Conservation (phyloP, 805 yeast species). For the Kodamaea jinghongensis region DNA sequence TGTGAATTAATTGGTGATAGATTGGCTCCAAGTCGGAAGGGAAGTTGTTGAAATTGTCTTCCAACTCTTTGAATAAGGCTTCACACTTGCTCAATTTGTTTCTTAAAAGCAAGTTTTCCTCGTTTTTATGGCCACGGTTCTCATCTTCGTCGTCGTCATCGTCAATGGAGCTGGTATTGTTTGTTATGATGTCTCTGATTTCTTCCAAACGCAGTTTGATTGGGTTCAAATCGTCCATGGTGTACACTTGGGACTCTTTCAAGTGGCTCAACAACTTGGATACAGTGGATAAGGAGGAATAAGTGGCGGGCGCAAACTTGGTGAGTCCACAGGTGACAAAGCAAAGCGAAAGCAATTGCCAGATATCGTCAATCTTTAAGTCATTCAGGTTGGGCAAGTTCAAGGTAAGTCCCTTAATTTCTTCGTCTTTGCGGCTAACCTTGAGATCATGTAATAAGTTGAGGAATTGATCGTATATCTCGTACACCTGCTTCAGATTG, state of each 20-base stretch:
- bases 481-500: slow-evolving; percentile 64
- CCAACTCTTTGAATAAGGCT: slow-evolving; percentile 54
- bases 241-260: slow-evolving; percentile 75
- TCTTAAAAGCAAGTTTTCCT: slow-evolving; percentile 60
- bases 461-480: slow-evolving; percentile 58
- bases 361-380: slow-evolving; percentile 77
- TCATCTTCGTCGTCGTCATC: slow-evolving; percentile 14
- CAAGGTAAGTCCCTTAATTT: slow-evolving; percentile 35
- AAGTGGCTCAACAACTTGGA: slow-evolving; percentile 80
- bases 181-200: slow-evolving; percentile 56
- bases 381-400: slow-evolving; percentile 58
- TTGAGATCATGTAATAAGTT: slow-evolving; percentile 52
- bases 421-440: slow-evolving; percentile 49
- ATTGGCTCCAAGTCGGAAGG: slow-evolving; percentile 39
- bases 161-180: slow-evolving; percentile 15
- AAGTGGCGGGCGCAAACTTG: slow-evolving; percentile 90
- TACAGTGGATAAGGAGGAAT: slow-evolving; percentile 84
- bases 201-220: slow-evolving; percentile 71
- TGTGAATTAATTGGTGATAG: slow-evolving; percentile 57
- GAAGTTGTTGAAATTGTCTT: slow-evolving; percentile 44
- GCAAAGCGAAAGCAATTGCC: slow-evolving; percentile 81
- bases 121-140: slow-evolving; percentile 22
- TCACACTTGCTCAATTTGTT: slow-evolving; percentile 65
- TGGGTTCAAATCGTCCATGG: slow-evolving; percentile 79
- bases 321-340: slow-evolving; percentile 90